A percentile compares a stretch with the other conserved stretches of the same genome.
Conservation (phyloP, 352 stramenopile species). For the Halophytophthora polymorphica region DNA sequence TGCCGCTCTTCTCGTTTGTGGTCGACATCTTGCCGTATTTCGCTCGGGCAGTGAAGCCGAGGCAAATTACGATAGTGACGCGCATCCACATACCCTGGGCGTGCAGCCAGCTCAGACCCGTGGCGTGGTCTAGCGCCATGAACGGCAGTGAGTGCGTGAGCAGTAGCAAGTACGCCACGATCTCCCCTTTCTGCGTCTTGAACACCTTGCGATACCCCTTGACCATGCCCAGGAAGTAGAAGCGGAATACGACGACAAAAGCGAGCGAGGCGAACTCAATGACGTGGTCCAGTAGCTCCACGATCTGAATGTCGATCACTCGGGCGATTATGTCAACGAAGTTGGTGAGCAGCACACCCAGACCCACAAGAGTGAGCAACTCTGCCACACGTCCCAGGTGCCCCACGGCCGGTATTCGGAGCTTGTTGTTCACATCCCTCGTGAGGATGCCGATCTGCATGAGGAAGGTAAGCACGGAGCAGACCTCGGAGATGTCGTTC, state of each 20-base stretch:
- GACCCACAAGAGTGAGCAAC: slow-evolving; percentile 9
- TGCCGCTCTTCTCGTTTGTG: too few species aligned
- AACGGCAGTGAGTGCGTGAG: slow-evolving; percentile 13
- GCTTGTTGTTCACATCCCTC: slow-evolving; percentile 26
- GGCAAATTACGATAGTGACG: slow-evolving; percentile 4
- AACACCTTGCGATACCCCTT: background rate
- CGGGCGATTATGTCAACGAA: slow-evolving; percentile 5
- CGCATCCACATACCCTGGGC: slow-evolving; percentile 14
- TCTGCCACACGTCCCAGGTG: slow-evolving; percentile 6
- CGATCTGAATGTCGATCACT: background rate
- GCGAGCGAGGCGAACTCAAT: background rate
- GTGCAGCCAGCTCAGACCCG: slow-evolving; percentile 7
- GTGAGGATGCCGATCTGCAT: slow-evolving; percentile 38
- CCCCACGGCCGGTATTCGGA: slow-evolving; percentile 20
- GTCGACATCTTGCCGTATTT: too few species aligned
- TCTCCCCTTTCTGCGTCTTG: slow-evolving; percentile 7
- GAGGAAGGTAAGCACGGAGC: slow-evolving; percentile 33
- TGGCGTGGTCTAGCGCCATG: background rate
- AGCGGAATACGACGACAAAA: slow-evolving; percentile 13
- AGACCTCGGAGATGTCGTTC: slow-evolving; percentile 35
- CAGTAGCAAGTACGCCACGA: slow-evolving; percentile 5
- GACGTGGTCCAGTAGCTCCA: slow-evolving; percentile 11
- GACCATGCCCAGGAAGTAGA: slow-evolving; percentile 11
- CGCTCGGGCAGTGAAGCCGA: too few species aligned
- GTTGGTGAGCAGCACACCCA: slow-evolving; percentile 8